Base-by-base conservation (phyloP, 768 basidiomycete genomes). In the Russula olivacea region DNA sequence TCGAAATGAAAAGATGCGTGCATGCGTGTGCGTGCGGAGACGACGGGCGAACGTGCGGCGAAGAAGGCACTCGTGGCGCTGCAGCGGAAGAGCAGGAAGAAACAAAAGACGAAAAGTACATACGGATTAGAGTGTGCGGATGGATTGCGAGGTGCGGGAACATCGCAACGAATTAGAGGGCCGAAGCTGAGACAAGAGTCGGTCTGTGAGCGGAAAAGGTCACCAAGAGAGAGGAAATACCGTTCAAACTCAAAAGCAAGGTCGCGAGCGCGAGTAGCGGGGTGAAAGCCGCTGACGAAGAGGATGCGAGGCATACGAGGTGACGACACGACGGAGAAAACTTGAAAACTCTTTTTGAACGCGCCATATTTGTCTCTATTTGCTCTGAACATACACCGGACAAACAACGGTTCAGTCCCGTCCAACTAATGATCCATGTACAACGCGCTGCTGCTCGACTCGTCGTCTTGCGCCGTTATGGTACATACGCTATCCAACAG, bases 231-330 rank as follows among this genome's bases (percentile, higher is more conserved):
- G 8, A 25, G 68, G 70, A 59, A 6, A 40, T 62, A 91, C 91
- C 87, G 81, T 80, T 94, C 92, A 69, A 94, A 93, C 73, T 93
- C 91, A 69, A 77, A 89, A 2, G 92, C 92, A 2, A 94, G 81
- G 69, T 92, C 91, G 58, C 87, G 81, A 10, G 92, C 91, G 25
- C 90, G 84, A 3, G 89, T 92, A n/a, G 83, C 75, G 5, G 88
- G 86, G 68, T 90, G 86, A 70, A 93, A 93, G 21, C 91, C 91
- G 70, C 86, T 89, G 50, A 93, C 91, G 69, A 91, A 93, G 63
- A 93, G 81, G 67, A 92, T 93, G 67, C 91, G 88, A 71, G 87
- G 86, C 88, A 89, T 86, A 47, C 0, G 12, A 1, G 45, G 11
- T 3, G 10, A 25, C 12, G 17, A 3, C 4, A 23, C 17, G 43